Base-by-base conservation (phyloP, 2,329 filamentous ascomycete species). In the Saccharata proteae region DNA sequence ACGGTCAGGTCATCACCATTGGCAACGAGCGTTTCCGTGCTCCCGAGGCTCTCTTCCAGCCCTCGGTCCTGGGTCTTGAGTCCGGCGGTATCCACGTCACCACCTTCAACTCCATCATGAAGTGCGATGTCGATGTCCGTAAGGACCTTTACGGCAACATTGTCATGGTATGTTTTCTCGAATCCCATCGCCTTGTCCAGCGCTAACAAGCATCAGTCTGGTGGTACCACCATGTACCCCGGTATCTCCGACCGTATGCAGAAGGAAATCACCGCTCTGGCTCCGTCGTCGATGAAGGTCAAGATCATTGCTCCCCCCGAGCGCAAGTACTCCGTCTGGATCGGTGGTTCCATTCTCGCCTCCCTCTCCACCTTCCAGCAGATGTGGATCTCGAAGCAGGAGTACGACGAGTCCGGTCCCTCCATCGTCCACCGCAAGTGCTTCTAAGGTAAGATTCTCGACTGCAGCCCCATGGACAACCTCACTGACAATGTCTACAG, bases 341-440 rank as follows among this genome's bases (percentile, higher is more conserved):
- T 98, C 65, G 90, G 90, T 90, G 90, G 90, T 77, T 98, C 90
- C 66, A 98, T 98, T 71, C 71, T 98, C 59, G 90, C 90, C 54
- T 98, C 90, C 45, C 82, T 98, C 57, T 98, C 90, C 52, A 98
- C 90, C 67, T 98, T 98, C 88, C 90, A 98, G 77, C 90, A 98
- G 74, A 98, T 98, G 90, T 98, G 90, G 90, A 96, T 98, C 79
- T 98, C 90, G 57, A 98, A 98, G 85, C 90, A 98, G 74, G 88
- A 96, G 76, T 96, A 96, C 79, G 90, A 98, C 74, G 90, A 96
- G 84, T 90, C 80, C 66, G 88, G 88, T 70, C 90, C 88, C 55
- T 94, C 86, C 59, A 96, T 96, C 61, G 88, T 96, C 57, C 88
- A 96, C 81, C 83, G 86, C 80, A 96, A 94, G 84, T 94, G 88